Percentiles rank a stretch among this genome's conserved stretches.
Conservation (phyloP, 1,139 yeast species). For the Nakaseomyces bracarensis region DNA sequence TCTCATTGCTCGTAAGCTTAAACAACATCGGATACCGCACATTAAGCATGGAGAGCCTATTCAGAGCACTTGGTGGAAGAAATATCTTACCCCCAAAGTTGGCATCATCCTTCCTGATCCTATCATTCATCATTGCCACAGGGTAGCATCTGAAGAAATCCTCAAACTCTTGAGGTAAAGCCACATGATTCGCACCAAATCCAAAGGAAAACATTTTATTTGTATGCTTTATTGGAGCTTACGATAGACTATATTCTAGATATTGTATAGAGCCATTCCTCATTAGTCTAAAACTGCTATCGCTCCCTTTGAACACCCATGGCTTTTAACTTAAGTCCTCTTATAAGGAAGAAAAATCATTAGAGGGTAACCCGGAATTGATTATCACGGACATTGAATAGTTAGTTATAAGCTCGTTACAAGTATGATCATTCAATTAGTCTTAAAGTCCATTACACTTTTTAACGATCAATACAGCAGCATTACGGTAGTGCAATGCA, state of each 20-base stretch:
- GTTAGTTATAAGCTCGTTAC: no score
- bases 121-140: constrained; percentile 81
- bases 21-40: constrained; percentile 95
- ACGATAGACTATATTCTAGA: not conserved
- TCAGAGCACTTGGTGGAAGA: constrained; percentile 86
- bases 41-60: constrained; percentile 77
- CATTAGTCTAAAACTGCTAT: no score
- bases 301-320: no score
- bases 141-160: constrained; percentile 92
- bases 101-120: constrained; percentile 66
- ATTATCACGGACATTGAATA: no score
- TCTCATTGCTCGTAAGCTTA: constrained; percentile 62
- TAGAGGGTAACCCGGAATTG: no score
- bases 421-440: no score
- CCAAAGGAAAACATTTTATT: constrained; percentile 26
- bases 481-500: no score
- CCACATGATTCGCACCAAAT: constrained; percentile 23
- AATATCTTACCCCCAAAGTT: constrained; percentile 97
- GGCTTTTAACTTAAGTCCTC: no score
- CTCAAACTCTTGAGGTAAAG: constrained; percentile 44
- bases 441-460: no score
- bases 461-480: no score
- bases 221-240: not conserved
- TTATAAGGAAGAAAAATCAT: no score
- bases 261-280: no score